A percentile compares a stretch with the other conserved stretches of the same genome.
Conservation (phyloP, 1,284 basidiomycete genomes). For the Puccinia horiana region DNA sequence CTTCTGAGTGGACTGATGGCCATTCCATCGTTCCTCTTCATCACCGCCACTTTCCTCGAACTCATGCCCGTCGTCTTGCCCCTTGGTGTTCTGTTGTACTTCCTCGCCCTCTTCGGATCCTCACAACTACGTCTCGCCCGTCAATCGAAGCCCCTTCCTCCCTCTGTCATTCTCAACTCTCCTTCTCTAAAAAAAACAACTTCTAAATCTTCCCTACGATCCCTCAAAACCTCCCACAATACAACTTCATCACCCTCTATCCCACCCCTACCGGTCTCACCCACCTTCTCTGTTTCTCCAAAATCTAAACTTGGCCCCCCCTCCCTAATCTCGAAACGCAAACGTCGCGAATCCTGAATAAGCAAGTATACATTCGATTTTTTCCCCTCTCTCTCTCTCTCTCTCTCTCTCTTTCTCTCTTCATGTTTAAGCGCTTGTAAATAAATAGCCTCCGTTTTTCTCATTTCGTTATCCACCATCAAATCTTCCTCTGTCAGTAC, state of each 20-base stretch:
- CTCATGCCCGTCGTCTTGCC: constrained; percentile 23
- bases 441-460: neutral
- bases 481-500: neutral
- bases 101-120: constrained; percentile 7
- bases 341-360: constrained; percentile 20
- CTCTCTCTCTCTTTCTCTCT: neutral
- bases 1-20: constrained; percentile 18
- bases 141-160: neutral
- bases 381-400: neutral
- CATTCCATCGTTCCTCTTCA: constrained; percentile 22
- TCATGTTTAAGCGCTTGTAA: neutral
- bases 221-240: neutral
- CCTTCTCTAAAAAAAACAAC: neutral
- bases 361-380: neutral
- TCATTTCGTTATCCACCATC: neutral
- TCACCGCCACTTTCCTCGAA: constrained; percentile 26
- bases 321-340: neutral
- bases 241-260: neutral
- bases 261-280: neutral
- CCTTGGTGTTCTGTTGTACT: neutral
- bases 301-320: neutral
- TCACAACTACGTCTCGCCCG: constrained; percentile 1
- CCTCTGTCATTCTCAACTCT: neutral
- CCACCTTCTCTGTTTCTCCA: neutral
- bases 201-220: neutral